A percentile compares a stretch with the other conserved stretches of the same genome.
Evolutionary conservation across 108 stramenopile species (phyloP).

Genomic region (Chaetoceros tenuissimus): DNA sequence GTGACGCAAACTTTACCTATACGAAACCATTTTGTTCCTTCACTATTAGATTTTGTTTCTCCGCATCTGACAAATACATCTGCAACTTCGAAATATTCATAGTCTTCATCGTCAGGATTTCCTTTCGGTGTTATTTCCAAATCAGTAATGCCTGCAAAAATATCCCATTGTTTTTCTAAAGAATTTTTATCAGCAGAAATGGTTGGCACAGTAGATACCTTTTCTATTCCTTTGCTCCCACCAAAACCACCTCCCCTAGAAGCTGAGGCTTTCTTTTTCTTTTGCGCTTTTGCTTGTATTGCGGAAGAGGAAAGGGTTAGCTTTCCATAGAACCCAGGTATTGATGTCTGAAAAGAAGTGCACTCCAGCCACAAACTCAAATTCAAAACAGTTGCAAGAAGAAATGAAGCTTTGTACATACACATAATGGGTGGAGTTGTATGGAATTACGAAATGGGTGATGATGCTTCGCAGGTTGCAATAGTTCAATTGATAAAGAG

Average conservation of each 20-base stretch:
- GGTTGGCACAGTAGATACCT: too few species aligned
- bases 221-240: constrained; percentile 3
- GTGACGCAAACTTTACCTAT: constrained; percentile 27
- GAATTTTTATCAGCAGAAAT: constrained; percentile 22
- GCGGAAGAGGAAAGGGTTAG: too few species aligned
- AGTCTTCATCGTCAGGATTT: constrained; percentile 28
- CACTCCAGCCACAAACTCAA: too few species aligned
- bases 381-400: too few species aligned
- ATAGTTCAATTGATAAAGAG: too few species aligned
- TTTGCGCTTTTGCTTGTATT: constrained; percentile 15
- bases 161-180: constrained; percentile 29
- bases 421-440: too few species aligned
- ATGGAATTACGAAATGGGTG: too few species aligned
- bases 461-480: too few species aligned
- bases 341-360: too few species aligned
- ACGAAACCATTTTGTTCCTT: constrained; percentile 24
- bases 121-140: constrained; percentile 21
- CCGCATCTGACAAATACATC: constrained; percentile 27
- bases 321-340: too few species aligned
- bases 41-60: neutral
- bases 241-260: constrained; percentile 23
- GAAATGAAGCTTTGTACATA: too few species aligned
- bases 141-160: constrained; percentile 29
- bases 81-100: constrained; percentile 20
- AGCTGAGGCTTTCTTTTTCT: constrained; percentile 10